A percentile compares a stretch with the other conserved stretches of the same genome.
These are phyloP conservation scores for Eucalyptus cloeziana DNA, from an alignment of 345 rosid species.

Conservation along the genomic window DNA sequence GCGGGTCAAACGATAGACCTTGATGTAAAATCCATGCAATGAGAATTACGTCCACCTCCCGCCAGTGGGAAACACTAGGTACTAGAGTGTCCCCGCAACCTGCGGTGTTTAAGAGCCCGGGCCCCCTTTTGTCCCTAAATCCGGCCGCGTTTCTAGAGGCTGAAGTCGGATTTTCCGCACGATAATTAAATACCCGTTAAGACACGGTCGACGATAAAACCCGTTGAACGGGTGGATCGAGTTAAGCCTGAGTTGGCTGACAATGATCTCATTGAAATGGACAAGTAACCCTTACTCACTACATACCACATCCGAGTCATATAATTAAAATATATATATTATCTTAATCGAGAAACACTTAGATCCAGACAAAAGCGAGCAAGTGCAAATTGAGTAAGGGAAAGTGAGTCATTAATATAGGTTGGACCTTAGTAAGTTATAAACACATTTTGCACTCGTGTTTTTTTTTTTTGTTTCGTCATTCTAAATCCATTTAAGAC, in stretches of 20 bases:
- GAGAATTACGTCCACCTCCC: no score
- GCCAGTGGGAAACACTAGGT: not conserved
- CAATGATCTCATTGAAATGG: fast-evolving
- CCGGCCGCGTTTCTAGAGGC: not conserved
- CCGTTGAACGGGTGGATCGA: no score
- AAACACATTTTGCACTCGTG: fast-evolving
- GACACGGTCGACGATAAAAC: not conserved
- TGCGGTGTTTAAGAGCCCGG: no score
- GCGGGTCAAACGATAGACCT: not conserved
- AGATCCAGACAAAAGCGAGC: not conserved
- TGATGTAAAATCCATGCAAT: not conserved
- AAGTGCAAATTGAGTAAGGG: no score
- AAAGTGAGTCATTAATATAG: no score
- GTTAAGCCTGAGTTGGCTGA: fast-evolving
- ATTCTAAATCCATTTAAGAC: no score
- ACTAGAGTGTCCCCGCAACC: no score
- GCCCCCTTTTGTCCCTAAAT: no score
- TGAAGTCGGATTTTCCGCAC: fast-evolving
- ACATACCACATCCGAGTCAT: fast-evolving
- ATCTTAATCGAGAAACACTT: no score
- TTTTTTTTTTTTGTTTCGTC: no score
- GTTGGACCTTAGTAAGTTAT: fast-evolving
- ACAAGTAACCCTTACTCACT: fast-evolving
- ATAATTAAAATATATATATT: no score
- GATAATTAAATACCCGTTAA: not conserved